phyloP scores from a whole-genome alignment of 2,329 filamentous ascomycete genomes.

The Pseudocercospora macadamiae region DNA sequence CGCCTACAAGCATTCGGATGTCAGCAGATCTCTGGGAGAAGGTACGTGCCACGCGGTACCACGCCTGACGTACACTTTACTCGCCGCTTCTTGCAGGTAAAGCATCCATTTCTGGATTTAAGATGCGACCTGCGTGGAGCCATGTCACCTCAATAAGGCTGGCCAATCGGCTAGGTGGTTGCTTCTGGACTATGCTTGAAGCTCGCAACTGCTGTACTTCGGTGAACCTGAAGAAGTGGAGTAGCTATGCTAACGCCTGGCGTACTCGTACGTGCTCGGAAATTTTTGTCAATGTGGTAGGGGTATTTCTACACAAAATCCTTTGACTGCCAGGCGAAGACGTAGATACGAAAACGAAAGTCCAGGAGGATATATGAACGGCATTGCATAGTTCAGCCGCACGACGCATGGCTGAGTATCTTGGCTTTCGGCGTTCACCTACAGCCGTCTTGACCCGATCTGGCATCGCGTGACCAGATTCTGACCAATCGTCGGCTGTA shows the following conservation, averaged over 20 bases:
- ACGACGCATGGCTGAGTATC: background rate
- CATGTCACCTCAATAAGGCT: background rate
- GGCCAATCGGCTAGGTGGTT: too few species aligned
- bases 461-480: background rate
- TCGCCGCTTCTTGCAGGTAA: slow-evolving; percentile 21
- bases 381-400: background rate
- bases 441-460: background rate
- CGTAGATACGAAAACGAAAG: slow-evolving; percentile 5
- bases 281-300: background rate
- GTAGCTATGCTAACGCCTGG: background rate
- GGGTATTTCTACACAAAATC: background rate
- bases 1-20: background rate
- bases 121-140: slow-evolving; percentile 21
- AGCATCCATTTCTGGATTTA: slow-evolving; percentile 22
- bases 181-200: too few species aligned
- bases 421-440: background rate
- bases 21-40: background rate
- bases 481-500: background rate
- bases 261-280: slow-evolving; percentile 1
- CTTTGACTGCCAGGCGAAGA: background rate
- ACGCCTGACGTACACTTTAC: slow-evolving; percentile 18
- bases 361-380: slow-evolving; percentile 1
- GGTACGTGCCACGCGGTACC: background rate
- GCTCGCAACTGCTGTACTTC: too few species aligned
- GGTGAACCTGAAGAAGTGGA: background rate